Percentiles rank a stretch among this genome's conserved stretches.
phyloP scores from a whole-genome alignment of 2,329 filamentous ascomycete genomes.

The Penicillium aurantiogriseum region DNA sequence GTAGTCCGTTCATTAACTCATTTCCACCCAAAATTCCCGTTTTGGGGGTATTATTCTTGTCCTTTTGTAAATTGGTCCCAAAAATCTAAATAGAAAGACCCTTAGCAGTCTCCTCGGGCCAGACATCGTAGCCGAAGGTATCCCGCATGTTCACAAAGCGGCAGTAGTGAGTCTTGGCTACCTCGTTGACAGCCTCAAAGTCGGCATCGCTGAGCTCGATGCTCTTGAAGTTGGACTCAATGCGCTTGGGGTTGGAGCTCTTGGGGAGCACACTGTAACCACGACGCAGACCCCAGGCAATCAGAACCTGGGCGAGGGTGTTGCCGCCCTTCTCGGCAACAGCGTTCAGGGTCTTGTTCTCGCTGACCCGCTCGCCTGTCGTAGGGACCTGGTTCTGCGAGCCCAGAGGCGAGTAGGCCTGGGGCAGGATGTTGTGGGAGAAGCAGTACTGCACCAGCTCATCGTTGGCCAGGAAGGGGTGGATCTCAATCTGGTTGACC shows the following conservation, averaged over 20 bases:
- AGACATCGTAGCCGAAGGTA: slow-evolving; percentile 71
- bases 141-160: slow-evolving; percentile 82
- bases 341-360: slow-evolving; percentile 58
- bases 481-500: slow-evolving; percentile 48
- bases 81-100: slow-evolving; percentile 32
- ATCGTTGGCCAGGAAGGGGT: slow-evolving; percentile 49
- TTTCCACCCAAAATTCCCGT: slow-evolving; percentile 8
- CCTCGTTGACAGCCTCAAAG: slow-evolving; percentile 60
- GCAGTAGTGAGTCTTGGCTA: slow-evolving; percentile 64
- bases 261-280: slow-evolving; percentile 69
- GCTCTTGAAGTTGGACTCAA: slow-evolving; percentile 66
- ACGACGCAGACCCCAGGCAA: slow-evolving; percentile 64
- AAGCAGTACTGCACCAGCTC: slow-evolving; percentile 46
- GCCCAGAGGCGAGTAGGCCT: slow-evolving; percentile 51
- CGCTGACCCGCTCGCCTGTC: slow-evolving; percentile 65
- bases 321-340: slow-evolving; percentile 59
- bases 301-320: slow-evolving; percentile 60
- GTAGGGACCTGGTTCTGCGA: slow-evolving; percentile 68
- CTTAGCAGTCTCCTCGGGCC: slow-evolving; percentile 56
- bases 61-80: slow-evolving; percentile 1
- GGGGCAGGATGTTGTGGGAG: slow-evolving; percentile 41
- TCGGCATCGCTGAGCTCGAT: slow-evolving; percentile 59
- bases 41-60: slow-evolving; percentile 5
- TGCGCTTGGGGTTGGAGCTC: slow-evolving; percentile 65
- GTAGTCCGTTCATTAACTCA: slow-evolving; percentile 16